phyloP scores from a whole-genome alignment of 495 filamentous ascomycete genomes.

The Beverwykella pulmonaria region DNA sequence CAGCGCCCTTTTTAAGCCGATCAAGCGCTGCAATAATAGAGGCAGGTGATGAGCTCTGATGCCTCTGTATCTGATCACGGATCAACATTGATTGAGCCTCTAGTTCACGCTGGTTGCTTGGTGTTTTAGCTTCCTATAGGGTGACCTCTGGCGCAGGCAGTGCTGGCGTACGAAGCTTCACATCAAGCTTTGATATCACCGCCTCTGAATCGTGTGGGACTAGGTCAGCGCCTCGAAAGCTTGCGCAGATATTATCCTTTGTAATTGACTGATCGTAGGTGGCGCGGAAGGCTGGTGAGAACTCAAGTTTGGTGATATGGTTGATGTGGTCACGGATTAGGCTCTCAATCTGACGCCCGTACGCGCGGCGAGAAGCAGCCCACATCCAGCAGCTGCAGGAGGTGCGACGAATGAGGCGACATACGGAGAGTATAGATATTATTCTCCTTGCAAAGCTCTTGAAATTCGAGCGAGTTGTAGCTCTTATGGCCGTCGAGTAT shows the following conservation, averaged over 20 bases:
- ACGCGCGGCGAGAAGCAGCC: slow-evolving; percentile 19
- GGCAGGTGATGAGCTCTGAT: too few relatives aligned
- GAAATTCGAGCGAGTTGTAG: slow-evolving; percentile 37
- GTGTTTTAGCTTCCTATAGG: too few relatives aligned
- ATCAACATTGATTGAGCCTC: too few relatives aligned
- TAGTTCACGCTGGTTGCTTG: too few relatives aligned
- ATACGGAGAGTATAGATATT: slow-evolving; percentile 43
- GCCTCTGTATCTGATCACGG: too few relatives aligned
- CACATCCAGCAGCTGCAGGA: slow-evolving; percentile 20
- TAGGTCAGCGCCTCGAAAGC: slow-evolving; percentile 24
- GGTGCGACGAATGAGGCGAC: slow-evolving; percentile 16
- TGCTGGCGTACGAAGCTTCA: too few relatives aligned
- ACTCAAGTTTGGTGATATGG: slow-evolving; percentile 29
- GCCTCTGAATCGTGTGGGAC: too few relatives aligned
- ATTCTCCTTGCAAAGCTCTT: slow-evolving; percentile 37
- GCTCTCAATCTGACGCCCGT: too few relatives aligned
- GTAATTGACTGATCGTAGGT: slow-evolving; percentile 13
- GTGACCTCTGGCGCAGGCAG: too few relatives aligned
- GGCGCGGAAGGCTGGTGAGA: slow-evolving; percentile 22
- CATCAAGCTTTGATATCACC: too few relatives aligned
- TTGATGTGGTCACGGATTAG: slow-evolving; percentile 17
- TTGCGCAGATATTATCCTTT: slow-evolving; percentile 20
- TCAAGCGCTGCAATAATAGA: slow-evolving; percentile 13
- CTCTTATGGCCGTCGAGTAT: slow-evolving; percentile 42
- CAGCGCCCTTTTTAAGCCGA: slow-evolving; percentile 3